phyloP scores from a whole-genome alignment of 2,329 filamentous ascomycete genomes.

The Coleophoma crateriformis region DNA sequence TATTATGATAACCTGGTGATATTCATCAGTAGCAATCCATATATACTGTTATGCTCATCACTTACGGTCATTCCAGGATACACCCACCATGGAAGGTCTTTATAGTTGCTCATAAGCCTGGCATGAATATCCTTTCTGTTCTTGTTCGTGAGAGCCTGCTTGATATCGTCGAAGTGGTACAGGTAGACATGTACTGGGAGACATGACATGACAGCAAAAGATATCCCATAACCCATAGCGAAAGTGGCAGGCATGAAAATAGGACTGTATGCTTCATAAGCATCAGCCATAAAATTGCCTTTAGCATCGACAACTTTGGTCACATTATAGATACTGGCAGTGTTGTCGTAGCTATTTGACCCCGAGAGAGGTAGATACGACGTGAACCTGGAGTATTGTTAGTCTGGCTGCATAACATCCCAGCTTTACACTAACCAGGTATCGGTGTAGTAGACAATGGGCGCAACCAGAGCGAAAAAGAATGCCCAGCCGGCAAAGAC shows the following conservation, averaged over 20 bases:
- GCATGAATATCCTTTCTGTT: conserved; percentile 44
- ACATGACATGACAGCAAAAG: conserved; percentile 56
- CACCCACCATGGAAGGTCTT: conserved; percentile 51
- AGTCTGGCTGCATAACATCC: not conserved
- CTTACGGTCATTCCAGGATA: conserved; percentile 28
- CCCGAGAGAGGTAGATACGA: conserved; percentile 57
- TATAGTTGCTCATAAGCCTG: conserved; percentile 49
- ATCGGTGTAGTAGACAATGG: conserved; percentile 2
- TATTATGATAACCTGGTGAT: conserved; percentile 16
- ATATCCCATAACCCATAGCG: conserved; percentile 48
- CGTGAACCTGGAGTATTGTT: conserved; percentile 33
- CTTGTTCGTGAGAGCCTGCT: conserved; percentile 28
- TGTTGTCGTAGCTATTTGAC: conserved; percentile 60
- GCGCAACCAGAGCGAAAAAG: not conserved
- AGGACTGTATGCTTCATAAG: conserved; percentile 59
- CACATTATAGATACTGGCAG: conserved; percentile 53
- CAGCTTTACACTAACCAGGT: not conserved
- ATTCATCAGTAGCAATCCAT: not conserved
- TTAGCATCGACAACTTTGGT: conserved; percentile 48
- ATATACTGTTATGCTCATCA: conserved; percentile 3
- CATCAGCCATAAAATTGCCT: conserved; percentile 49
- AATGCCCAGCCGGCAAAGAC: conserved; percentile 46
- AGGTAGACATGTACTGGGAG: conserved; percentile 58
- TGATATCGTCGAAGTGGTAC: conserved; percentile 61
- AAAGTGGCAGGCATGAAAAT: conserved; percentile 59